Conservation (phyloP, 352 stramenopile genomes). For the Pseudoperonospora humuli region DNA sequence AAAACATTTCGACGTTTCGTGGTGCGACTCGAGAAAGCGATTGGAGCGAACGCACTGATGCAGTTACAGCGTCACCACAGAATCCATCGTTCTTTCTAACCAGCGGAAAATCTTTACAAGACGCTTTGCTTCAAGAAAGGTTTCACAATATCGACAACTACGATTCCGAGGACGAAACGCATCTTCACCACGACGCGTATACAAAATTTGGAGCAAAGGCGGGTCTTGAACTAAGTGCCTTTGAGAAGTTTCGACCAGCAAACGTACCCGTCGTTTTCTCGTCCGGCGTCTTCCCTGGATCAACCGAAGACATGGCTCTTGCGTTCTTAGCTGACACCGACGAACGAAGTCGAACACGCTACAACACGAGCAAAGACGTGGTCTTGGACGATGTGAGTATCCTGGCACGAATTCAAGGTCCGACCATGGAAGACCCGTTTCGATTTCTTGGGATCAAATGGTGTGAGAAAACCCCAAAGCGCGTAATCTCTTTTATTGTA, state of each 20-base stretch:
- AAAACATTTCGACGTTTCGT: slow-evolving; percentile 4
- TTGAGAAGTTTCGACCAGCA: slow-evolving; percentile 17
- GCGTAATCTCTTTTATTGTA: neutral
- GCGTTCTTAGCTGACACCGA: slow-evolving; percentile 27
- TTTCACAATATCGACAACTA: slow-evolving; percentile 23
- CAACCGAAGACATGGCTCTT: slow-evolving; percentile 27
- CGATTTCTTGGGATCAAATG: slow-evolving; percentile 24
- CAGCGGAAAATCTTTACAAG: slow-evolving; percentile 19
- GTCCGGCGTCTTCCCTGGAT: slow-evolving; percentile 21
- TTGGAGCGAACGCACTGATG: slow-evolving; percentile 10
- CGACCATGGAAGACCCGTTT: slow-evolving; percentile 21
- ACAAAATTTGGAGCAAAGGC: slow-evolving; percentile 15
- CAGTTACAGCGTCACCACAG: slow-evolving; percentile 20
- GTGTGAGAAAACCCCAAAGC: slow-evolving; percentile 4
- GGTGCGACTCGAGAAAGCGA: slow-evolving; percentile 5
- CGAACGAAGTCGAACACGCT: slow-evolving; percentile 23
- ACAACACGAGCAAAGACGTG: slow-evolving; percentile 12
- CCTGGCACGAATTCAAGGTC: slow-evolving; percentile 16
- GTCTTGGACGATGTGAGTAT: slow-evolving; percentile 23
- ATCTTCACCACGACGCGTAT: slow-evolving; percentile 8
- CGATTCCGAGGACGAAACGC: slow-evolving; percentile 10
- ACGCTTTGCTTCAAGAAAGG: slow-evolving; percentile 15
- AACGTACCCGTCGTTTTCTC: slow-evolving; percentile 25
- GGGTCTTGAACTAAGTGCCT: slow-evolving; percentile 14
- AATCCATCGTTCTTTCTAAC: slow-evolving; percentile 20